Conservation (phyloP, 1,284 basidiomycete genomes). For the Microbotryum silenes-acaulis region DNA sequence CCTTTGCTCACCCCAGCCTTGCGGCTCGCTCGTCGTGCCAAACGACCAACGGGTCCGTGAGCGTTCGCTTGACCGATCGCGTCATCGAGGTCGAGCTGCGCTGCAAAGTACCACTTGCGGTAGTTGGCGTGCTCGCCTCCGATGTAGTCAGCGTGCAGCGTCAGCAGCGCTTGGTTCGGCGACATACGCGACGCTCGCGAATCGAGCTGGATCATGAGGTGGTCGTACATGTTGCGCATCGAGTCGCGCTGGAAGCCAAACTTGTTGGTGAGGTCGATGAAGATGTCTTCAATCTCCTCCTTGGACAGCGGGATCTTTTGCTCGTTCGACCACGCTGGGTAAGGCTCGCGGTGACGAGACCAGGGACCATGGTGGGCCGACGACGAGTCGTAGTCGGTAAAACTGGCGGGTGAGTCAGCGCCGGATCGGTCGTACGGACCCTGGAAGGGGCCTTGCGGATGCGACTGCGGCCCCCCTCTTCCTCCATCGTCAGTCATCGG, state of each 20-base stretch:
- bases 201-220: conserved; percentile 96
- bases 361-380: conserved; percentile 18
- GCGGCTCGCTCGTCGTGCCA: conserved; percentile 49
- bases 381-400: conserved; percentile 28
- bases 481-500: too few species aligned
- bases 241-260: conserved; percentile 93
- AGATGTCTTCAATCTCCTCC: conserved; percentile 98
- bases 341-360: conserved; percentile 54
- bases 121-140: conserved; percentile 93
- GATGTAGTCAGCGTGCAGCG: conserved; percentile 97
- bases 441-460: conserved; percentile 20
- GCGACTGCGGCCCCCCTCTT: not conserved
- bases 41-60: conserved; percentile 69
- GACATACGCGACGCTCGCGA: conserved; percentile 96
- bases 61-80: conserved; percentile 84
- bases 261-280: conserved; percentile 95
- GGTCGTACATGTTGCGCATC: conserved; percentile 73
- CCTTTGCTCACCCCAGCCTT: conserved; percentile 46
- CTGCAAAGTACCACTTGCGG: conserved; percentile 99
- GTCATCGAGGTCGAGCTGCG: conserved; percentile 96
- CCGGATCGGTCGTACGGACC: conserved; percentile 16
- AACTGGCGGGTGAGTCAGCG: conserved; percentile 24
- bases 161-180: conserved; percentile 86
- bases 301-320: conserved; percentile 91
- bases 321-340: conserved; percentile 88